Percentiles rank a stretch among this genome's conserved stretches.
phyloP scores from a whole-genome alignment of 2,329 filamentous ascomycete species.

The Phaeosphaeriaceae sp. region DNA sequence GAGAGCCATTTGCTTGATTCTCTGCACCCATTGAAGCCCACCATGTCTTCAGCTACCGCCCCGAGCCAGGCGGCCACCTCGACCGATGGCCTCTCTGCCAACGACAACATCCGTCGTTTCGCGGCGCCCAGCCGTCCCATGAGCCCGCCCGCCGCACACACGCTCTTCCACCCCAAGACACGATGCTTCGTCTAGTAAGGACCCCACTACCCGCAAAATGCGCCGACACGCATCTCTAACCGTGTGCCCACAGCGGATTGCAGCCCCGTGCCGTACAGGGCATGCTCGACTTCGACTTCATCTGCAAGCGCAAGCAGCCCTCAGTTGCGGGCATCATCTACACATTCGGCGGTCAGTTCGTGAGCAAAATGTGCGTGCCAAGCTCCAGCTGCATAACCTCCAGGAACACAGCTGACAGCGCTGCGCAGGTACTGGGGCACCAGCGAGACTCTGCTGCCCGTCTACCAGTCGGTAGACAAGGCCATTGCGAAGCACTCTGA shows the following conservation, averaged over 20 bases:
- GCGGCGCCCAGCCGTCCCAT: slow-evolving; percentile 88
- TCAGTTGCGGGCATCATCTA: slow-evolving; percentile 99
- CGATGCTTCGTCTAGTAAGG: slow-evolving; percentile 96
- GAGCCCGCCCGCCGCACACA: slow-evolving; percentile 86
- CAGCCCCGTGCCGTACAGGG: slow-evolving; percentile 77
- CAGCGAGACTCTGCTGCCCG: slow-evolving; percentile 96
- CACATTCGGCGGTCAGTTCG: slow-evolving; percentile 99
- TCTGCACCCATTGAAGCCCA: slow-evolving; percentile 34
- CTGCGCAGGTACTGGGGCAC: slow-evolving; percentile 88
- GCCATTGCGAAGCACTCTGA: slow-evolving; percentile 96
- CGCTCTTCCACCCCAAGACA: slow-evolving; percentile 99
- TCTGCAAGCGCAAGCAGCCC: slow-evolving; percentile 97
- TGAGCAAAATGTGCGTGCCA: slow-evolving; percentile 88
- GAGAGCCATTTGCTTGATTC: slow-evolving; percentile 7
- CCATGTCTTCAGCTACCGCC: slow-evolving; percentile 52
- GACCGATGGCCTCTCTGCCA: slow-evolving; percentile 68
- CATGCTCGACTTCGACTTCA: slow-evolving; percentile 98
- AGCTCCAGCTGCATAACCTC: slow-evolving; percentile 11
- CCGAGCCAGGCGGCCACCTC: slow-evolving; percentile 40
- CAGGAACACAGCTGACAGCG: slow-evolving; percentile 24
- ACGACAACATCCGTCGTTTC: slow-evolving; percentile 99
- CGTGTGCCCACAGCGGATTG: slow-evolving; percentile 69
- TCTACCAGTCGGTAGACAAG: slow-evolving; percentile 94
- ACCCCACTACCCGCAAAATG: slow-evolving; percentile 8
- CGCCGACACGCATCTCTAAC: slow-evolving; percentile 26